A percentile compares a stretch with the other conserved stretches of the same genome.
Conservation (phyloP, 768 basidiomycete genomes). For the Nidularia sp. region DNA sequence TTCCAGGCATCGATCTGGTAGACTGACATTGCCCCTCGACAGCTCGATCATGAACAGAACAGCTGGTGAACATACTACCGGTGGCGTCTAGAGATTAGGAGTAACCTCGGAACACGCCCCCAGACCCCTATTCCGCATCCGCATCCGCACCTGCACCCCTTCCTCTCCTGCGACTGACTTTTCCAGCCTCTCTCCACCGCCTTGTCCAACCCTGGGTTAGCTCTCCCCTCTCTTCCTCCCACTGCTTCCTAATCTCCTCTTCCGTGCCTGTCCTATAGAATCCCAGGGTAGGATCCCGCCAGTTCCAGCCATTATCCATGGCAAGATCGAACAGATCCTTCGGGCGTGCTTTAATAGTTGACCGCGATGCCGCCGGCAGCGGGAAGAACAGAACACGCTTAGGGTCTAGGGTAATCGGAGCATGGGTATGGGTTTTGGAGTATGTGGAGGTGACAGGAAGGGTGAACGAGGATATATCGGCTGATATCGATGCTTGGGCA, state of each 20-base stretch:
- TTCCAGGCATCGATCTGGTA: too few relatives aligned
- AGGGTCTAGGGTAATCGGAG: constrained; percentile 40
- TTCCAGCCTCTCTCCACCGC: constrained; percentile 70
- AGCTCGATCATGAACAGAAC: too few relatives aligned
- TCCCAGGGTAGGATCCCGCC: constrained; percentile 32
- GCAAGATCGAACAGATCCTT: constrained; percentile 48
- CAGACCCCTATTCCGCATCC: constrained; percentile 3
- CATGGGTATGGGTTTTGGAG: constrained; percentile 14
- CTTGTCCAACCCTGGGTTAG: constrained; percentile 78
- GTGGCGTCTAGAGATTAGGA: too few relatives aligned
- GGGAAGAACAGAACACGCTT: constrained; percentile 66
- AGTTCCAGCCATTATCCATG: constrained; percentile 44
- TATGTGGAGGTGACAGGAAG: constrained; percentile 7
- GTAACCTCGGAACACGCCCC: too few relatives aligned
- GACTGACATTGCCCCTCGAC: too few relatives aligned
- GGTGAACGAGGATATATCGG: constrained; percentile 5
- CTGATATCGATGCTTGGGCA: constrained; percentile 3
- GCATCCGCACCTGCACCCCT: constrained; percentile 31
- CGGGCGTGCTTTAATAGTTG: constrained; percentile 24
- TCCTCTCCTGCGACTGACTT: constrained; percentile 51
- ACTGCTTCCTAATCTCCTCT: constrained; percentile 60
- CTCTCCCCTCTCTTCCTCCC: constrained; percentile 67
- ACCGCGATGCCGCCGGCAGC: constrained; percentile 13
- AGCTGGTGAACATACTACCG: too few relatives aligned
- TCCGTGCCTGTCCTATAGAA: constrained; percentile 50